A percentile compares a stretch with the other conserved stretches of the same genome.
Evolutionary conservation across 192 early-diverging fungal genomes (phyloP).

Genomic region (Linnemannia schmuckeri): DNA sequence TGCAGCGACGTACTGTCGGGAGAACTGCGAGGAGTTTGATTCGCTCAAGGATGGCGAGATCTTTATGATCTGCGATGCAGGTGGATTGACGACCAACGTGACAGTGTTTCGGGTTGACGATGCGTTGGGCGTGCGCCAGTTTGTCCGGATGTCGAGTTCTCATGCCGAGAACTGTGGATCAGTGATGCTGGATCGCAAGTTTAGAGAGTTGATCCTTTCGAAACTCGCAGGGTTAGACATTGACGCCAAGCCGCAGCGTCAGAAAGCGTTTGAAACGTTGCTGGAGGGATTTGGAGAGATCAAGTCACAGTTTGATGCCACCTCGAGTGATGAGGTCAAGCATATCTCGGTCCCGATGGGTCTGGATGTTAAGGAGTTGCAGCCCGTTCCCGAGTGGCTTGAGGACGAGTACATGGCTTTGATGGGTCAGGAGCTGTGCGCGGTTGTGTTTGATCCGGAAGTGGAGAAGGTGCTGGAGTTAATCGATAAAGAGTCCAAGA

Average conservation of each 20-base stretch:
- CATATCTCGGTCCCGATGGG: slow-evolving; percentile 53
- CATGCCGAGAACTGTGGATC: slow-evolving; percentile 54
- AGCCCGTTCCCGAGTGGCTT: slow-evolving; percentile 43
- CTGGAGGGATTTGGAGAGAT: slow-evolving; percentile 50
- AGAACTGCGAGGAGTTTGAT: slow-evolving; percentile 65
- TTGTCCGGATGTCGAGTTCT: slow-evolving; percentile 53
- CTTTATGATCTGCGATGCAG: slow-evolving; percentile 70
- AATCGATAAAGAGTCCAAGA: slow-evolving; percentile 47
- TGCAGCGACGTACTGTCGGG: slow-evolving; percentile 67
- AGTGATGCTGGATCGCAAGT: slow-evolving; percentile 43
- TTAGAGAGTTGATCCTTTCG: slow-evolving; percentile 26
- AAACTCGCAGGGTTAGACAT: slow-evolving; percentile 33
- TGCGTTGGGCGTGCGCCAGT: slow-evolving; percentile 46
- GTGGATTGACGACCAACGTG: slow-evolving; percentile 54
- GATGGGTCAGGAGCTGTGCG: slow-evolving; percentile 56
- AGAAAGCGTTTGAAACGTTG: slow-evolving; percentile 50
- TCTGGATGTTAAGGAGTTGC: slow-evolving; percentile 49
- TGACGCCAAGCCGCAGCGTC: slow-evolving; percentile 35
- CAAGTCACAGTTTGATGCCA: slow-evolving; percentile 53
- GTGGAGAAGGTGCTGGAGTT: slow-evolving; percentile 55
- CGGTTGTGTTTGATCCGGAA: slow-evolving; percentile 64
- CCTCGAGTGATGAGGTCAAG: slow-evolving; percentile 43
- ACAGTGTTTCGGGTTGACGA: slow-evolving; percentile 52
- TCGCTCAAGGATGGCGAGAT: slow-evolving; percentile 60
- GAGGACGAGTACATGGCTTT: slow-evolving; percentile 60